Evolutionary conservation across 139 green algal genomes (phyloP).

Genomic region (Astrephomene gubernaculifera): DNA sequence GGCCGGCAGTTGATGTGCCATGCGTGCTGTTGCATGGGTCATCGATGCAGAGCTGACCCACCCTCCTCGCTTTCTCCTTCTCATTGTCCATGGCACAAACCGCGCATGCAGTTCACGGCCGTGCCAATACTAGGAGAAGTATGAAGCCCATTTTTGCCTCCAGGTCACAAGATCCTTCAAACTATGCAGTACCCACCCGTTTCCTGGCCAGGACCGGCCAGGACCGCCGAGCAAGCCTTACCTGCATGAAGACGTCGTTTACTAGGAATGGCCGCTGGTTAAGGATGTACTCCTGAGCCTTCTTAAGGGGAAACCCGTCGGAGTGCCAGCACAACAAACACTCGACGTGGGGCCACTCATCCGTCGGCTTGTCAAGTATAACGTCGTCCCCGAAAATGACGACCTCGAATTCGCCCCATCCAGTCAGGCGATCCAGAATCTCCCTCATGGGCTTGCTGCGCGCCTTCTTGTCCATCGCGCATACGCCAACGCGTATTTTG

Average conservation of each 20-base stretch:
- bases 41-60: too few species aligned
- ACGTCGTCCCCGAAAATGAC: slow-evolving; percentile 82
- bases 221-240: too few species aligned
- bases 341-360: slow-evolving; percentile 93
- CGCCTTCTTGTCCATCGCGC: slow-evolving; percentile 95
- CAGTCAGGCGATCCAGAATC: slow-evolving; percentile 86
- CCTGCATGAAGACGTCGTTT: slow-evolving; percentile 91
- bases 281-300: slow-evolving; percentile 71
- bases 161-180: too few species aligned
- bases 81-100: too few species aligned
- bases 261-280: slow-evolving; percentile 91
- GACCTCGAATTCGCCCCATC: slow-evolving; percentile 93
- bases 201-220: too few species aligned
- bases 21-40: too few species aligned
- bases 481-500: slow-evolving; percentile 60
- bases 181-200: too few species aligned
- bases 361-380: slow-evolving; percentile 88
- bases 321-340: slow-evolving; percentile 95
- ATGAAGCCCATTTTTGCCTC: too few species aligned
- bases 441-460: slow-evolving; percentile 92
- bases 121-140: too few species aligned
- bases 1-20: too few species aligned
- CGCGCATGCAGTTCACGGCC: too few species aligned
- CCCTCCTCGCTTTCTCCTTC: too few species aligned
- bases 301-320: slow-evolving; percentile 94